Percentiles rank a stretch among this genome's conserved stretches.
Evolutionary conservation across 2,329 filamentous ascomycete species (phyloP).

Genomic region (Chaetomiaceae sp.): DNA sequence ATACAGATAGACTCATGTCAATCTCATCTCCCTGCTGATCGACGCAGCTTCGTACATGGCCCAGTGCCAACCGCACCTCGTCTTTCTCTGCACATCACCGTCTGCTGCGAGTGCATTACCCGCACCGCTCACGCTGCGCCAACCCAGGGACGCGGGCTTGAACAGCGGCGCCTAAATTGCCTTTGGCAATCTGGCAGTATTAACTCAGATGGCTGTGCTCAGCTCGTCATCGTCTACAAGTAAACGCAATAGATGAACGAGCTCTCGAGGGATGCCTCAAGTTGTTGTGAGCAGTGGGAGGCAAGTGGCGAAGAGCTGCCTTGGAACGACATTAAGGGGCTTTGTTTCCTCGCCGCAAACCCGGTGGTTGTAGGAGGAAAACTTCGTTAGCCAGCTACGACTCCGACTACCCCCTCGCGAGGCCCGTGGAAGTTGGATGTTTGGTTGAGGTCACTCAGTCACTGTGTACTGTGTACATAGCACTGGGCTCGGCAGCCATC

Average conservation of each 20-base stretch:
- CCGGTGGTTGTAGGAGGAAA: constrained; percentile 20
- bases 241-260: constrained; percentile 16
- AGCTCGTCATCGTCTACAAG: constrained; percentile 17
- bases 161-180: constrained; percentile 17
- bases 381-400: constrained; percentile 5
- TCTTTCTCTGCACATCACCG: neutral
- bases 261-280: constrained; percentile 1
- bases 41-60: neutral
- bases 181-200: constrained; percentile 17
- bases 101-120: neutral
- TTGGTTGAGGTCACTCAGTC: too few species aligned
- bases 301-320: neutral
- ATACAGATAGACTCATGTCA: neutral
- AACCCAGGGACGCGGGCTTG: constrained; percentile 6
- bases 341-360: constrained; percentile 3
- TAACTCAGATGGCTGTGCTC: constrained; percentile 12
- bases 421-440: neutral
- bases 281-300: constrained; percentile 1
- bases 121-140: constrained; percentile 1
- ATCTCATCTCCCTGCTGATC: neutral
- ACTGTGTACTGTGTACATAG: too few species aligned
- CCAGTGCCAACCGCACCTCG: neutral
- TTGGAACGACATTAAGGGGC: constrained; percentile 11
- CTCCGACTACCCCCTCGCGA: constrained; percentile 12
- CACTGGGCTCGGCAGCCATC: constrained; percentile 1